phyloP scores from a whole-genome alignment of 768 basidiomycete species.

The Tricholoma sp. region DNA sequence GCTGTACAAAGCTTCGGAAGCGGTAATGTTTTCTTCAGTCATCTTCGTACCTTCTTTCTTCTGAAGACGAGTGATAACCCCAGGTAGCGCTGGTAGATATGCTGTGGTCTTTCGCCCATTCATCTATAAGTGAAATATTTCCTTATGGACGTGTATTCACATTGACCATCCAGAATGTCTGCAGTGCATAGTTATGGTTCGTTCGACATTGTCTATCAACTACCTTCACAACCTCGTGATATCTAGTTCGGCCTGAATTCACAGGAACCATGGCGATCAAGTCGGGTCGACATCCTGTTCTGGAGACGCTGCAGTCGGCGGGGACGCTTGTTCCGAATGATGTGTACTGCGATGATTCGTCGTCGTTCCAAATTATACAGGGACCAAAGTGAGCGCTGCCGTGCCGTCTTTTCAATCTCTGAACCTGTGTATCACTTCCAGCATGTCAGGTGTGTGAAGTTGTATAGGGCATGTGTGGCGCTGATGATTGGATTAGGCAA shows the following conservation, averaged over 20 bases:
- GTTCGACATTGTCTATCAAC: not conserved
- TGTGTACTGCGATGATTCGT: slow-evolving; percentile 78
- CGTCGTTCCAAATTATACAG: slow-evolving; percentile 87
- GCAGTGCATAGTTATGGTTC: slow-evolving; percentile 46
- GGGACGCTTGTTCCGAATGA: slow-evolving; percentile 84
- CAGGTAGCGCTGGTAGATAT: slow-evolving; percentile 88
- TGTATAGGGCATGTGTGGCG: not conserved
- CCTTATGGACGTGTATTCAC: not conserved
- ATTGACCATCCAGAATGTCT: not conserved
- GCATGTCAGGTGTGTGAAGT: slow-evolving; percentile 38
- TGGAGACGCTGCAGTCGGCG: slow-evolving; percentile 66
- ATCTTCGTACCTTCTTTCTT: not conserved
- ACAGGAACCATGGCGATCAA: slow-evolving; percentile 89
- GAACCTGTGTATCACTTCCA: slow-evolving; percentile 10
- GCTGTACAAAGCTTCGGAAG: slow-evolving; percentile 89
- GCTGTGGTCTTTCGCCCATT: slow-evolving; percentile 83
- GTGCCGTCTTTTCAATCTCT: not conserved
- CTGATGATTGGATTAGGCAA: slow-evolving; percentile 51
- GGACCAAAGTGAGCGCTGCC: slow-evolving; percentile 69
- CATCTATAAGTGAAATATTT: slow-evolving; percentile 63
- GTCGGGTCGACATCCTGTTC: slow-evolving; percentile 80
- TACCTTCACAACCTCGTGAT: not conserved
- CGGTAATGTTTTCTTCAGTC: slow-evolving; percentile 40
- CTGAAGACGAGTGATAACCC: not conserved
- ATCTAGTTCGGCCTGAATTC: slow-evolving; percentile 82